Percentiles rank a stretch among this genome's conserved stretches.
Conservation (phyloP, 768 basidiomycete species). For the Wakefieldia striispora region DNA sequence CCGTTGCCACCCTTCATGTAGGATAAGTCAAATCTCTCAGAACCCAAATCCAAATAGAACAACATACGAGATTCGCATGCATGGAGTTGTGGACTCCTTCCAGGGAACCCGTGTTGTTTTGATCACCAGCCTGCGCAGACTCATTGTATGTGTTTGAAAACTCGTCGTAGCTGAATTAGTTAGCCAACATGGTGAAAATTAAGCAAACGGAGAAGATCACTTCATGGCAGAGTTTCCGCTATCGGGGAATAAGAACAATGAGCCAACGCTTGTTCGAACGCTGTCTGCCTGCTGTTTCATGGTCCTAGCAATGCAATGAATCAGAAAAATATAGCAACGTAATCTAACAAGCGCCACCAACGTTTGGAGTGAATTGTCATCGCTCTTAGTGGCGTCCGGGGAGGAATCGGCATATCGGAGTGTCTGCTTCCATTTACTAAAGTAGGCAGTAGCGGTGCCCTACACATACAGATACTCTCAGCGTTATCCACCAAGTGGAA, state of each 20-base stretch:
- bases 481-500: not conserved
- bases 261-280: slow-evolving; percentile 17
- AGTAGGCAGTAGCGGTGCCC: slow-evolving; percentile 15
- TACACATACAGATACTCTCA: not conserved
- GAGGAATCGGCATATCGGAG: slow-evolving; percentile 17
- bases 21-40: not conserved
- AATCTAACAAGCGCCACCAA: slow-evolving; percentile 1
- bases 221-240: slow-evolving; percentile 7
- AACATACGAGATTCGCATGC: slow-evolving; percentile 19
- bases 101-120: slow-evolving; percentile 15
- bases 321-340: not conserved
- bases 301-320: slow-evolving; percentile 3
- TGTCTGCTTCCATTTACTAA: slow-evolving; percentile 18
- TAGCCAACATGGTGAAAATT: not conserved
- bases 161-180: slow-evolving; percentile 24
- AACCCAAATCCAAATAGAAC: not conserved
- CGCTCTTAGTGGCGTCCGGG: slow-evolving; percentile 11
- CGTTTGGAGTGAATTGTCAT: slow-evolving; percentile 12
- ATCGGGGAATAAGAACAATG: slow-evolving; percentile 20
- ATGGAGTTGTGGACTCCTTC: slow-evolving; percentile 22
- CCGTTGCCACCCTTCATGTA: slow-evolving; percentile 24
- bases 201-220: not conserved
- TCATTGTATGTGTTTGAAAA: slow-evolving; percentile 26
- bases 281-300: slow-evolving; percentile 14
- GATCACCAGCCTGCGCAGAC: slow-evolving; percentile 15